Base-by-base conservation (phyloP, 2,329 filamentous ascomycete species). In the Corinectria fuckeliana region DNA sequence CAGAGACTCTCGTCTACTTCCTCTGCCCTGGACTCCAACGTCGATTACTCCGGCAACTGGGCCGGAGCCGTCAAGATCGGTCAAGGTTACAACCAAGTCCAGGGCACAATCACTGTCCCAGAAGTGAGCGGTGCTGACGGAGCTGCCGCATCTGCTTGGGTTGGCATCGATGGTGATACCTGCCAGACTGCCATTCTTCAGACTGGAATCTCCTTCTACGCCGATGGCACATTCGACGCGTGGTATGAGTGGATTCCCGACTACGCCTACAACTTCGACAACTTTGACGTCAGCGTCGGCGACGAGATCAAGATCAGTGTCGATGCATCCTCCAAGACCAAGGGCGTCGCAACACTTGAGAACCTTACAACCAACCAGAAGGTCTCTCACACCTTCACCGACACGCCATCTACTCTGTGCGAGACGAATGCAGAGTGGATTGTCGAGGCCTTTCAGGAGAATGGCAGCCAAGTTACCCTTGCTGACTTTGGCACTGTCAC, bases 391-490 rank as follows among this genome's bases (percentile, higher is more conserved):
- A 78, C 75, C 4, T 81, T 88, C 71, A 75, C 67, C 38, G 76
- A 74, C 51, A 75, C 83, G 49, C 69, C 70, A 2, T 72, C 72
- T n/a, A 62, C 67, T 14, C 78, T 87, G 13, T 83, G 80, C 67
- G 77, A 84, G 67, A 80, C 81, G 66, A 86, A 86, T 61, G 85
- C 84, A 10, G 85, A 88, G 69, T 88, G 85, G 85, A 87, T 88
- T 64, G 84, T 88, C 13, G 85, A 88, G 74, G 73, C 71, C n/a
- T 75, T 75, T 59, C 61, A 66, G 53, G 61, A 70, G 49, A 51
- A 60, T 2, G 65, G 60, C 42, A 63, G 64, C 51, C 55, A 56
- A 25, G 72, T 75, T 13, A 61, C 65, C 3, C 67, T 75, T 45
- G 72, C 69, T 13, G 30, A 75, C 63, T 75, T 75, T 52, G 73